phyloP scores from a whole-genome alignment of 768 basidiomycete genomes.

The Dictyophora rubrovolvata region DNA sequence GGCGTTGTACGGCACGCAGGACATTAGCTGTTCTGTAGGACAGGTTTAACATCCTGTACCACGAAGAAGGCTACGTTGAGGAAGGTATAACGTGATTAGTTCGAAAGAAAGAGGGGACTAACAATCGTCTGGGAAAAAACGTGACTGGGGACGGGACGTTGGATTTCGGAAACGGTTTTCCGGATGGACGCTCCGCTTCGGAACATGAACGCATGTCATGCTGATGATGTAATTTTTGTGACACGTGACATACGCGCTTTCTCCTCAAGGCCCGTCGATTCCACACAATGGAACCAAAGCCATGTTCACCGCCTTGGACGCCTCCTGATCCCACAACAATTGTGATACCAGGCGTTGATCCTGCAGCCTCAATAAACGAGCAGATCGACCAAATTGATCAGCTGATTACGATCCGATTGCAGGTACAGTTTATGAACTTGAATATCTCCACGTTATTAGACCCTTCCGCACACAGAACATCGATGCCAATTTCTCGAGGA shows the following conservation, averaged over 20 bases:
- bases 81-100: not conserved
- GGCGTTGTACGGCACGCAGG: slow-evolving; percentile 40
- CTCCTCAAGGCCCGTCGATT: too few relatives aligned
- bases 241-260: not conserved
- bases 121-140: not conserved
- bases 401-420: slow-evolving; percentile 83
- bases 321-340: slow-evolving; percentile 58
- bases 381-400: slow-evolving; percentile 96
- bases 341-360: slow-evolving; percentile 62
- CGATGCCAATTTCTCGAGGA: slow-evolving; percentile 86
- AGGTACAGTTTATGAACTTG: slow-evolving; percentile 36
- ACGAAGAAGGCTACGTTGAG: slow-evolving; percentile 16
- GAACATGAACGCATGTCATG: too few relatives aligned
- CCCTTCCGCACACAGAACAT: slow-evolving; percentile 48
- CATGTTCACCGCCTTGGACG: slow-evolving; percentile 59
- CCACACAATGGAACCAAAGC: slow-evolving; percentile 19
- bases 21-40: slow-evolving; percentile 44
- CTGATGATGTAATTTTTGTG: not conserved
- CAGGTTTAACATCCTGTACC: slow-evolving; percentile 52
- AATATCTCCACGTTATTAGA: not conserved
- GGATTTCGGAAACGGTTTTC: not conserved
- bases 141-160: not conserved
- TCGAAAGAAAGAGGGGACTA: not conserved
- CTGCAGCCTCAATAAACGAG: slow-evolving; percentile 54
- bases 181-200: not conserved